phyloP scores from a whole-genome alignment of 2,329 filamentous ascomycete species.

The Aureobasidium musti region DNA sequence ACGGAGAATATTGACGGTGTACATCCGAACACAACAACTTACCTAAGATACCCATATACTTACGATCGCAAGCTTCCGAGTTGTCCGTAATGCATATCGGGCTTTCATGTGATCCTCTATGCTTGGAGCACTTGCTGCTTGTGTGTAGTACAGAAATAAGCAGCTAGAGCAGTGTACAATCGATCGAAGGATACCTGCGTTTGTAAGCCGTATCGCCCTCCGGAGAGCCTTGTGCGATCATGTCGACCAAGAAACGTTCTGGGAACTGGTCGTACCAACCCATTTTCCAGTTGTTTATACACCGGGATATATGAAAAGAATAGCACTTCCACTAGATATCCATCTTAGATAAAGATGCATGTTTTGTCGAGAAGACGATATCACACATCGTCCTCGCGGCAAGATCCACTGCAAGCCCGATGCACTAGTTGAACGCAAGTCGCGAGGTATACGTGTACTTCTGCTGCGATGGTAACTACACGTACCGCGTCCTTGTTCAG shows the following conservation, averaged over 20 bases:
- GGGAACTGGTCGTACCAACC: neutral
- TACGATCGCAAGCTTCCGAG: neutral
- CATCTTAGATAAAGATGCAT: neutral
- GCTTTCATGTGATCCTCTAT: slow-evolving; percentile 8
- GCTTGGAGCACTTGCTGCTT: neutral
- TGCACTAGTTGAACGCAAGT: neutral
- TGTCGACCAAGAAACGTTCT: neutral
- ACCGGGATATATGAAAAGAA: neutral
- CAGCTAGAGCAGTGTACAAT: neutral
- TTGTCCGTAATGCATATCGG: neutral
- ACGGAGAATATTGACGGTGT: neutral
- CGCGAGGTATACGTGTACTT: too few relatives aligned
- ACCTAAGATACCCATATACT: neutral
- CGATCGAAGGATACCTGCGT: slow-evolving; percentile 1
- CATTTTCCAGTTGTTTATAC: neutral
- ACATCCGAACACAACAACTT: neutral
- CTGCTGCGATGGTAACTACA: too few relatives aligned
- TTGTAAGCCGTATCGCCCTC: neutral
- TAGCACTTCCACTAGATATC: neutral
- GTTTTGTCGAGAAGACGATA: neutral
- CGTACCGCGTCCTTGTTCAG: neutral
- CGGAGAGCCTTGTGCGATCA: neutral
- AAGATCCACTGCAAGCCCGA: neutral
- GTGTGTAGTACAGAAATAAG: neutral
- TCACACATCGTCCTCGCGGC: neutral